These are phyloP conservation scores for Cercospora sojina DNA, from an alignment of 2,329 filamentous ascomycete genomes.

Conservation along the genomic window DNA sequence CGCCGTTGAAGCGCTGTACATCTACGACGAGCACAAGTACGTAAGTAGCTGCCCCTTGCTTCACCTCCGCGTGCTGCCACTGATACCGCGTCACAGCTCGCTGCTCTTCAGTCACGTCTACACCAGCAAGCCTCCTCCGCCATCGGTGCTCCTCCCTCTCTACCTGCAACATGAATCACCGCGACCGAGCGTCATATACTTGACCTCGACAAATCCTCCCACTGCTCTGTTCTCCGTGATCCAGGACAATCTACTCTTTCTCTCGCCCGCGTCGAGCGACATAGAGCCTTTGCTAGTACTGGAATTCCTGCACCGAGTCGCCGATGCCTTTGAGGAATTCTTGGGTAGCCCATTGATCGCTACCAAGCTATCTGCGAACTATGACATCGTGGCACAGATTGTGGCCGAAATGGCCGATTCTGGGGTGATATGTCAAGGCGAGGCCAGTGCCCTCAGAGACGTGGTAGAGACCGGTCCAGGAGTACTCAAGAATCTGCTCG, in stretches of 20 bases:
- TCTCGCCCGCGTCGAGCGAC: conserved; percentile 81
- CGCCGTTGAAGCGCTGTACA: conserved; percentile 91
- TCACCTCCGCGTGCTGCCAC: conserved; percentile 16
- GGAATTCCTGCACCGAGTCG: conserved; percentile 89
- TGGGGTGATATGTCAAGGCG: conserved; percentile 83
- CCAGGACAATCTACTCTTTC: conserved; percentile 84
- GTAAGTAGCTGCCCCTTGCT: conserved; percentile 36
- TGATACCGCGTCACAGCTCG: conserved; percentile 54
- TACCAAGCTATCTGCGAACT: conserved; percentile 81
- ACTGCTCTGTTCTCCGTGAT: conserved; percentile 83
- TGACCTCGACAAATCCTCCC: conserved; percentile 77
- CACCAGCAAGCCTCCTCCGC: conserved; percentile 74
- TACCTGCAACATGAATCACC: conserved; percentile 81
- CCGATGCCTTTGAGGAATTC: conserved; percentile 93
- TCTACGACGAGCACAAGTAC: conserved; percentile 94
- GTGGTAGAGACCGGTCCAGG: conserved; percentile 82
- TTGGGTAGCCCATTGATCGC: conserved; percentile 82
- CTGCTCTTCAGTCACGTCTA: conserved; percentile 88
- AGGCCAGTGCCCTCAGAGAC: conserved; percentile 88
- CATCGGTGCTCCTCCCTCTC: conserved; percentile 74
- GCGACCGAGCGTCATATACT: conserved; percentile 81
- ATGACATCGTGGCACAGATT: conserved; percentile 91
- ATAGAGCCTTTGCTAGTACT: conserved; percentile 85
- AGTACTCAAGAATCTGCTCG: conserved; percentile 82
- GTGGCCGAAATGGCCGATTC: conserved; percentile 96